Evolutionary conservation across 2,329 filamentous ascomycete genomes (phyloP).

Genomic region (Penicillium frequentans): DNA sequence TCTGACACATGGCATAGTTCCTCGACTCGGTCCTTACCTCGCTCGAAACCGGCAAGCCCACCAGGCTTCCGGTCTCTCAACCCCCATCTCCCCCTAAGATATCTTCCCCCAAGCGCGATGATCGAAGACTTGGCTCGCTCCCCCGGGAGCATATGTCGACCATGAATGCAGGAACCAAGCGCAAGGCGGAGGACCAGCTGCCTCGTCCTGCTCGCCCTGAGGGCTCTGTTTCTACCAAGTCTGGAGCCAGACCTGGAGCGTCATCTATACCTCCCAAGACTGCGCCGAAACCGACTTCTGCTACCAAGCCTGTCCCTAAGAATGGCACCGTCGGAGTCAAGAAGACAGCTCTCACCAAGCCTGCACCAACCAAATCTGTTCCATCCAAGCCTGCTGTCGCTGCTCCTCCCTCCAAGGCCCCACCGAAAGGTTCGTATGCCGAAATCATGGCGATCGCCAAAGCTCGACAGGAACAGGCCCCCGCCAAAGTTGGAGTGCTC

Average conservation of each 20-base stretch:
- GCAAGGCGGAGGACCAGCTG: constrained; percentile 46
- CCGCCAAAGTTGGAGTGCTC: constrained; percentile 51
- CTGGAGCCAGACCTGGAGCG: constrained; percentile 17
- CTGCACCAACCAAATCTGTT: background rate
- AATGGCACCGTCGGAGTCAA: constrained; percentile 14
- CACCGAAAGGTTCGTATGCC: constrained; percentile 60
- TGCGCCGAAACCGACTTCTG: constrained; percentile 13
- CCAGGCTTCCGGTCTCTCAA: constrained; percentile 28
- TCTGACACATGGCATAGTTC: constrained; percentile 41
- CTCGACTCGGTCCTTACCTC: constrained; percentile 54
- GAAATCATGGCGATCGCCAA: constrained; percentile 61
- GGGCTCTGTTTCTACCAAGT: constrained; percentile 18
- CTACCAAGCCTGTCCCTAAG: constrained; percentile 10
- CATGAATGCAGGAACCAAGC: constrained; percentile 34
- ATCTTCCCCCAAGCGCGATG: constrained; percentile 21
- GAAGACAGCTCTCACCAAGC: constrained; percentile 18
- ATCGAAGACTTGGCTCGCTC: constrained; percentile 19
- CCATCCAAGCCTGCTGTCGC: background rate
- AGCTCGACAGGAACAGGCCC: constrained; percentile 50
- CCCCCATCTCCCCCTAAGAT: constrained; percentile 23
- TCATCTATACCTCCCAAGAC: constrained; percentile 21
- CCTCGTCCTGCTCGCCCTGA: constrained; percentile 28
- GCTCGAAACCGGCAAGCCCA: constrained; percentile 45
- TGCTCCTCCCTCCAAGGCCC: constrained; percentile 40
- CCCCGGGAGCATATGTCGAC: constrained; percentile 14